Conservation (phyloP, 2,329 filamentous ascomycete species). For the Fusarium veterinarium region DNA sequence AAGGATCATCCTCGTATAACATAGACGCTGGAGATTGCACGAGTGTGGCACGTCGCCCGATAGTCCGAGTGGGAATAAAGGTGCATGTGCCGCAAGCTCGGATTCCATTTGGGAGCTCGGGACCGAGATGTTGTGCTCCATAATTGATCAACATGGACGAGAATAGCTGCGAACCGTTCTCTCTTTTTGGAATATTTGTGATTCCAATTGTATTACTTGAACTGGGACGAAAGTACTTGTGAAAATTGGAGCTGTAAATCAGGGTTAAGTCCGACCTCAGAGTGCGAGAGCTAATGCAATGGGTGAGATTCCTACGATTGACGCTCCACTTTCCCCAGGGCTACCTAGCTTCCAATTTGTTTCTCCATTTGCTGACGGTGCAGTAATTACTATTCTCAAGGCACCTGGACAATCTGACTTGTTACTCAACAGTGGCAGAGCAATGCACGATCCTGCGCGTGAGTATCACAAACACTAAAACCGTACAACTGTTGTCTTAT, state of each 20-base stretch:
- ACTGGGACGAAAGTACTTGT: accelerated
- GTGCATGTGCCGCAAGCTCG: not conserved
- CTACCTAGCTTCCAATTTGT: not conserved
- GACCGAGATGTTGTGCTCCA: not conserved
- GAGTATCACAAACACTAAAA: not conserved
- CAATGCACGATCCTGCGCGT: not conserved
- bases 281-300: not conserved
- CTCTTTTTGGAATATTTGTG: not conserved
- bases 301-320: not conserved
- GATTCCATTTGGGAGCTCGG: not conserved
- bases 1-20: not conserved
- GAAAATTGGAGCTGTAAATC: not conserved
- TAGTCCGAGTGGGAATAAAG: not conserved
- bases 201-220: accelerated
- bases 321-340: not conserved
- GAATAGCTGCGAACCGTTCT: not conserved
- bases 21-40: not conserved
- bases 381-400: not conserved
- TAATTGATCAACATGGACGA: not conserved
- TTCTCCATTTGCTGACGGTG: not conserved
- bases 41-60: not conserved
- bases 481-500: not conserved
- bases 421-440: not conserved
- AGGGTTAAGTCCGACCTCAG: not conserved
- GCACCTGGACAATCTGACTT: not conserved